Percentiles rank a stretch among this genome's conserved stretches.
phyloP scores from a whole-genome alignment of 768 basidiomycete genomes.

The Suillus discolor region DNA sequence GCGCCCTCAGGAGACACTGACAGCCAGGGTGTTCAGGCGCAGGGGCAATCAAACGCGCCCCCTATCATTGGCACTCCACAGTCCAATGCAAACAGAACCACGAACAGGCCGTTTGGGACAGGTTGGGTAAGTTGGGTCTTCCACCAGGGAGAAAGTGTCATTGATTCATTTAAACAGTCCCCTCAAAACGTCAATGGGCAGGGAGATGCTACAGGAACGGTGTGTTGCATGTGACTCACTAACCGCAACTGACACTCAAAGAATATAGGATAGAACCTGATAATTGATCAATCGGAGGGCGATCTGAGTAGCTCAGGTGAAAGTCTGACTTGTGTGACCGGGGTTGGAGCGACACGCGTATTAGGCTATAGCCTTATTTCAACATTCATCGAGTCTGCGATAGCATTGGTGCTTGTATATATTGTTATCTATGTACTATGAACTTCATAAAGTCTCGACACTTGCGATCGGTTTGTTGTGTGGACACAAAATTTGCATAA shows the following conservation, averaged over 20 bases:
- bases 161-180: neutral
- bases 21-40: neutral
- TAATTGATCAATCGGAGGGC: neutral
- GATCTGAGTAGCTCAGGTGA: neutral
- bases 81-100: neutral
- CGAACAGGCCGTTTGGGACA: neutral
- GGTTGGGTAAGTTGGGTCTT: neutral
- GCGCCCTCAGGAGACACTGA: neutral
- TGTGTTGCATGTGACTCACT: neutral
- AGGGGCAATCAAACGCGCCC: neutral
- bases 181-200: neutral
- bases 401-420: neutral
- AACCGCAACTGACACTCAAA: neutral
- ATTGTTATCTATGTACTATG: neutral
- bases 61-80: neutral
- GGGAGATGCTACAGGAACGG: neutral
- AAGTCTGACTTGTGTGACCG: neutral
- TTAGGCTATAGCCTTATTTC: neutral
- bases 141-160: neutral
- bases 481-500: neutral
- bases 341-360: neutral
- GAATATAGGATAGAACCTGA: slow-evolving; percentile 1
- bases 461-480: neutral
- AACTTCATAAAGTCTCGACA: neutral
- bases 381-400: neutral